Evolutionary conservation across 441 rosid species (phyloP).

Genomic region (Pelargonium exstipulatum): DNA sequence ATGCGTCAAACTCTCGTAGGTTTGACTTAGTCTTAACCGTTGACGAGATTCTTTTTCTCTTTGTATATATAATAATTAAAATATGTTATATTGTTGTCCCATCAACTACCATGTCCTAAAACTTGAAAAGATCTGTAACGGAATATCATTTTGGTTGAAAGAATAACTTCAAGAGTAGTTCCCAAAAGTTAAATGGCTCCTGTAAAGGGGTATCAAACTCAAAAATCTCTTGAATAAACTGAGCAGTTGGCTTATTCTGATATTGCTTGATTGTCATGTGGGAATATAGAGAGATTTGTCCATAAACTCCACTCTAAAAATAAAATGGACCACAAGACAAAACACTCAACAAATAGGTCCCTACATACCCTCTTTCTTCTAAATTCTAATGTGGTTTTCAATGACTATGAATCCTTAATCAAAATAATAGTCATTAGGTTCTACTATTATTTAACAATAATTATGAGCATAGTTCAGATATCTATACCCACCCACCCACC

Average conservation of each 20-base stretch:
- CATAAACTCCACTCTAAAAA: neutral
- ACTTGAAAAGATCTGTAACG: neutral
- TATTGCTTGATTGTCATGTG: neutral
- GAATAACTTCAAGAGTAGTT: neutral
- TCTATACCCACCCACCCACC: neutral
- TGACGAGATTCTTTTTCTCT: too few relatives aligned
- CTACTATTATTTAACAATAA: neutral
- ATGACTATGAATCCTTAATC: neutral
- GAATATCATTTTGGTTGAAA: neutral
- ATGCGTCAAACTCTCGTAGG: too few relatives aligned
- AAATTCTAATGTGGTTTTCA: too few relatives aligned
- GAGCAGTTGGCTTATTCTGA: neutral
- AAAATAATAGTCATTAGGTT: neutral
- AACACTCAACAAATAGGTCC: neutral
- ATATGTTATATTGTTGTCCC: neutral
- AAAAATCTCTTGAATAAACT: neutral
- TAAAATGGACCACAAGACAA: neutral
- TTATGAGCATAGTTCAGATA: neutral
- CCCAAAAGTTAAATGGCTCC: neutral
- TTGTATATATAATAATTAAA: neutral
- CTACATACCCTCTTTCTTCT: neutral
- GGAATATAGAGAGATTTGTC: neutral
- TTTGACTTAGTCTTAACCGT: too few relatives aligned
- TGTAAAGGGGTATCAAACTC: neutral
- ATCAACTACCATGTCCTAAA: neutral